phyloP scores from a whole-genome alignment of 164 flowering plant species.

The Sextonia rubra region DNA sequence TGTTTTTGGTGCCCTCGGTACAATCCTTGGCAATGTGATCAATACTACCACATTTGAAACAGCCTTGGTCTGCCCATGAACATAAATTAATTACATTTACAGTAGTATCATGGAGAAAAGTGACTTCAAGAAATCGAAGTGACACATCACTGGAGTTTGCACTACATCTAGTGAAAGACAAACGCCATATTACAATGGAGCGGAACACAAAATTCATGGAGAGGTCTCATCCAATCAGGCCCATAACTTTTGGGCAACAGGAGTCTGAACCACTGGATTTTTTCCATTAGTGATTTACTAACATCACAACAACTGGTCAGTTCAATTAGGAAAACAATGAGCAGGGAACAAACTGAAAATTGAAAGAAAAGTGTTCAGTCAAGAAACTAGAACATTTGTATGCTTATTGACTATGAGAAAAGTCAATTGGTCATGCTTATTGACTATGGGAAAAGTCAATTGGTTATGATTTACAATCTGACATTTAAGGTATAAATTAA shows the following conservation, averaged over 20 bases:
- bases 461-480: too few relatives aligned
- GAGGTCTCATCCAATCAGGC: background rate
- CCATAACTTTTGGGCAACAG: background rate
- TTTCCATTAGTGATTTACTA: background rate
- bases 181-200: background rate
- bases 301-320: too few relatives aligned
- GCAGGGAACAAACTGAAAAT: background rate
- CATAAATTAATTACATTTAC: background rate
- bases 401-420: too few relatives aligned
- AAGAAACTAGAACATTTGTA: too few relatives aligned
- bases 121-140: too few relatives aligned
- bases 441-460: too few relatives aligned
- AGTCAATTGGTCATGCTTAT: too few relatives aligned
- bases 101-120: background rate
- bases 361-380: too few relatives aligned
- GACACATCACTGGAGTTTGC: background rate
- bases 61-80: constrained; percentile 48
- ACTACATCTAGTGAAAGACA: background rate
- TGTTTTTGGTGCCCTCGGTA: constrained; percentile 36
- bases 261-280: background rate
- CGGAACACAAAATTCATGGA: background rate
- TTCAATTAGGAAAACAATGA: background rate
- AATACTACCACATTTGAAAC: constrained; percentile 86
- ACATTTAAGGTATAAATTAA: too few relatives aligned
- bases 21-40: constrained; percentile 97